These are phyloP conservation scores for Lipomyces yarrowii DNA, from an alignment of 1,139 yeast genomes.

Conservation along the genomic window DNA sequence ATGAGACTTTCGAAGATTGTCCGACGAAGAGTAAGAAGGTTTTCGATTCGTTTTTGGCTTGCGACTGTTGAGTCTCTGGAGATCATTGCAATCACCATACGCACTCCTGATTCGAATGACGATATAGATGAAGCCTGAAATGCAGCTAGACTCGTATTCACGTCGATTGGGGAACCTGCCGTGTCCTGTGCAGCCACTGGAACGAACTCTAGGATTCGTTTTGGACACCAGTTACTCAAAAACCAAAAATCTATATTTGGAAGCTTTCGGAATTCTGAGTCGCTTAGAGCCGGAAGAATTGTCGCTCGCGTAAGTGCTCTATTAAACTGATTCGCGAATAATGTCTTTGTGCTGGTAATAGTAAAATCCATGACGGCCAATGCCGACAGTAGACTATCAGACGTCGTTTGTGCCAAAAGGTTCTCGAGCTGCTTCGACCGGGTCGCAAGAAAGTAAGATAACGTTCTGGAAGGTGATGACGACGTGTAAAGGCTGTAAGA, in stretches of 20 bases:
- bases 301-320: constrained; percentile 16
- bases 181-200: neutral
- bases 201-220: constrained; percentile 1
- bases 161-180: neutral
- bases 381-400: constrained; percentile 11
- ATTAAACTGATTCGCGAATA: constrained; percentile 23
- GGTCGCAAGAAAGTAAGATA: constrained; percentile 12
- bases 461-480: constrained; percentile 11
- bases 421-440: constrained; percentile 9
- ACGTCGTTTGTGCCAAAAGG: neutral
- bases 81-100: constrained; percentile 6
- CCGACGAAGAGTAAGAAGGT: constrained; percentile 18
- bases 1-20: constrained; percentile 10
- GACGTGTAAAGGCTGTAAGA: constrained; percentile 15
- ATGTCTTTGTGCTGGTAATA: constrained; percentile 6
- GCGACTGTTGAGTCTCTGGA: neutral
- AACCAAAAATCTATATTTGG: constrained; percentile 22
- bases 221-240: constrained; percentile 16
- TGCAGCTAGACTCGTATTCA: neutral
- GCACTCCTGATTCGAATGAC: constrained; percentile 14
- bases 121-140: constrained; percentile 5
- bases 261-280: constrained; percentile 14
- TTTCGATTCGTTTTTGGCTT: neutral
- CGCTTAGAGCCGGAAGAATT: constrained; percentile 16
- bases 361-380: constrained; percentile 20